Evolutionary conservation across 179 eudicot genomes (phyloP).

Genomic region (Spergularia azorica): DNA sequence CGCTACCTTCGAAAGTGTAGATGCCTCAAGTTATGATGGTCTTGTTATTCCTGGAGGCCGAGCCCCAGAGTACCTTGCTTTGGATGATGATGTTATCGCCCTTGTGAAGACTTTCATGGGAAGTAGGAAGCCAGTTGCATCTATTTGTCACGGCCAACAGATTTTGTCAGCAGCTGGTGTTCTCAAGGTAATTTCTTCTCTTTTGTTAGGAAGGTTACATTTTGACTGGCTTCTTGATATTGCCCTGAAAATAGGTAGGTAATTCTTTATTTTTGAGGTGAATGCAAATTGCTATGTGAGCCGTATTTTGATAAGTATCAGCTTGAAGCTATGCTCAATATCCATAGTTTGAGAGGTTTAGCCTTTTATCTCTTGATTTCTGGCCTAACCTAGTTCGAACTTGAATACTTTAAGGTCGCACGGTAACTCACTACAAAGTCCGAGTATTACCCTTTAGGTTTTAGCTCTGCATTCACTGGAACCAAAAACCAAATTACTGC

Average conservation of each 20-base stretch:
- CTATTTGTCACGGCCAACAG: conserved; percentile 99
- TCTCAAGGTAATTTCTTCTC: conserved; percentile 61
- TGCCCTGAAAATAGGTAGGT: not conserved
- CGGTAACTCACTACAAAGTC: too few relatives aligned
- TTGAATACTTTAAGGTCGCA: too few relatives aligned
- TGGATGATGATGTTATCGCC: conserved; percentile 66
- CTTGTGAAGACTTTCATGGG: conserved; percentile 79
- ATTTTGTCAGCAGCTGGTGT: conserved; percentile 95
- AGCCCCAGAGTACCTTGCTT: conserved; percentile 92
- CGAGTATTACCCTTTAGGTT: too few relatives aligned
- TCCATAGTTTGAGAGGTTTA: too few relatives aligned
- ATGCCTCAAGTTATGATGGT: conserved; percentile 78
- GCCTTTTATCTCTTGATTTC: too few relatives aligned
- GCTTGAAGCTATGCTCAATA: too few relatives aligned
- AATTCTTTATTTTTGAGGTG: not conserved
- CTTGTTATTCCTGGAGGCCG: conserved; percentile 98
- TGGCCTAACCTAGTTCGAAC: too few relatives aligned
- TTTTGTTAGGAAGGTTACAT: not conserved
- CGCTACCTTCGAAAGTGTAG: conserved; percentile 60
- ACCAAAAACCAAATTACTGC: too few relatives aligned
- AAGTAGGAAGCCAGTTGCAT: conserved; percentile 80
- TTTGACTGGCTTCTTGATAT: not conserved
- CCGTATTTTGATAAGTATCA: not conserved
- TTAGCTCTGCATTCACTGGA: too few relatives aligned
- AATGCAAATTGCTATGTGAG: not conserved